Conservation (phyloP, 495 filamentous ascomycete species). For the Rusavskia elegans region DNA sequence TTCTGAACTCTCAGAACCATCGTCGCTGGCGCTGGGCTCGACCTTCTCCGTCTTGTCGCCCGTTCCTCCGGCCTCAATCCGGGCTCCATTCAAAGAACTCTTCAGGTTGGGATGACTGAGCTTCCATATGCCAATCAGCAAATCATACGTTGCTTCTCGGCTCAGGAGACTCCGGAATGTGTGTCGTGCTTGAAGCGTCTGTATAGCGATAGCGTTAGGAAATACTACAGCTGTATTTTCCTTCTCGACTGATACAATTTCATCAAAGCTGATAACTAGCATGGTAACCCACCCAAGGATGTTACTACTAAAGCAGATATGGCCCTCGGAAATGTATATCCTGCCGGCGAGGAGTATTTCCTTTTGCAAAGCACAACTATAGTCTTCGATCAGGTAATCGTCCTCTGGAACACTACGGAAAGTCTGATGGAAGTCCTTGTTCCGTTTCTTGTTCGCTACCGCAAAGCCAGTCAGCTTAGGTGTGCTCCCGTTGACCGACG, state of each 20-base stretch:
- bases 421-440: constrained; percentile 81
- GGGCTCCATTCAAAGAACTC: constrained; percentile 75
- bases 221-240: constrained; percentile 91
- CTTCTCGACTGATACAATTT: constrained; percentile 92
- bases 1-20: constrained; percentile 35
- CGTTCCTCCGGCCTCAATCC: constrained; percentile 60
- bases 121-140: constrained; percentile 97
- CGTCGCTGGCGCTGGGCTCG: constrained; percentile 42
- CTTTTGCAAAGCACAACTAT: constrained; percentile 86
- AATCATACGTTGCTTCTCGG: constrained; percentile 88
- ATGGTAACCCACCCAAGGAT: constrained; percentile 97
- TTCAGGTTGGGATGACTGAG: constrained; percentile 81
- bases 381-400: constrained; percentile 96
- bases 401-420: constrained; percentile 97
- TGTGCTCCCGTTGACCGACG: constrained; percentile 37
- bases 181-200: constrained; percentile 87
- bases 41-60: constrained; percentile 82
- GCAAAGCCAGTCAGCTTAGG: constrained; percentile 87
- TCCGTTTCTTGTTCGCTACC: constrained; percentile 88
- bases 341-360: constrained; percentile 92
- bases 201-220: constrained; percentile 93
- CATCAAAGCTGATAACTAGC: constrained; percentile 93
- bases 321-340: constrained; percentile 90
- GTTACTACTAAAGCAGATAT: constrained; percentile 97
- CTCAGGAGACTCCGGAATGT: constrained; percentile 90